Percentiles rank a stretch among this genome's conserved stretches.
phyloP scores from a whole-genome alignment of 495 filamentous ascomycete genomes.

The Articulospora tetracladia region DNA sequence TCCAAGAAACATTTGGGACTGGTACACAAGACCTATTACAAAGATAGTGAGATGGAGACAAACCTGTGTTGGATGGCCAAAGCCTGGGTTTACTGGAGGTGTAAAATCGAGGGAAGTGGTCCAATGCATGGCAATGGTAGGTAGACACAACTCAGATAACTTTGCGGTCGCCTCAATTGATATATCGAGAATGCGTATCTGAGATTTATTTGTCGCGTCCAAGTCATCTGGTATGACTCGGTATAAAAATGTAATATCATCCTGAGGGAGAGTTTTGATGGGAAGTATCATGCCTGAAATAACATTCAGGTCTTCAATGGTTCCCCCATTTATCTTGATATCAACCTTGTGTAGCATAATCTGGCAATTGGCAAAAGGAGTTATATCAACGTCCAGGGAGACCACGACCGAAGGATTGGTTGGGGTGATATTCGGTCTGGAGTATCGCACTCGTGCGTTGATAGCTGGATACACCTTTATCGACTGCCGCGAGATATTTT shows the following conservation, averaged over 20 bases:
- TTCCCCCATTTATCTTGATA: conserved; percentile 62
- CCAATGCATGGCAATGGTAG: conserved; percentile 77
- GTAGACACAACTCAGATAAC: conserved; percentile 61
- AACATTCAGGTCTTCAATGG: conserved; percentile 62
- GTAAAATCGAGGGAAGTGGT: conserved; percentile 80
- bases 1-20: no score
- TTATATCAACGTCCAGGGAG: conserved; percentile 83
- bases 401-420: conserved; percentile 63
- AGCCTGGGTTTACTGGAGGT: conserved; percentile 53
- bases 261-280: conserved; percentile 68
- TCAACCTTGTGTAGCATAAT: conserved; percentile 63
- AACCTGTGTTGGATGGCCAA: conserved; percentile 37
- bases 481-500: conserved; percentile 55
- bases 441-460: conserved; percentile 81
- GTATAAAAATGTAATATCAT: conserved; percentile 84
- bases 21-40: no score
- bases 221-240: conserved; percentile 64
- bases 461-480: conserved; percentile 75
- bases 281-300: conserved; percentile 56
- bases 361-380: conserved; percentile 72
- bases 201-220: conserved; percentile 40
- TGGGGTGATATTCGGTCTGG: conserved; percentile 61
- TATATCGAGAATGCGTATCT: conserved; percentile 48
- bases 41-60: not conserved
- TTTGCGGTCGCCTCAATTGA: conserved; percentile 62